Evolutionary conservation across 805 yeast genomes (phyloP).

Genomic region (Cyberlindnera amylophila): DNA sequence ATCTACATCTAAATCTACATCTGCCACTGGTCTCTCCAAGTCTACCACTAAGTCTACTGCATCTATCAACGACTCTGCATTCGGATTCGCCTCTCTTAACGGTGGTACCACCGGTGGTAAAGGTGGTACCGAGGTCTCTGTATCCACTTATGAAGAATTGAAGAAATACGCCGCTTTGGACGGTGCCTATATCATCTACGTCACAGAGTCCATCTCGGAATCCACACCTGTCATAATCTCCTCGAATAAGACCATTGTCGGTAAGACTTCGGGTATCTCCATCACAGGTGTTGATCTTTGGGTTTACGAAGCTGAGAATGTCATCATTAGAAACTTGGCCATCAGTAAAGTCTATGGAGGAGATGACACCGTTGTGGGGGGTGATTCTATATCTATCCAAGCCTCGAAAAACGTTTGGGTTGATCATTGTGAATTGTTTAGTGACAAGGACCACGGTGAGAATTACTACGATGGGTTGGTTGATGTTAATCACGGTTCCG

Average conservation of each 20-base stretch:
- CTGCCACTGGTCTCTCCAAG: no score
- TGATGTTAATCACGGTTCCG: constrained; percentile 6
- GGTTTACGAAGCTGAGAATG: constrained; percentile 3
- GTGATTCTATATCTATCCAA: constrained; percentile 2
- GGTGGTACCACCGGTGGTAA: constrained; percentile 8
- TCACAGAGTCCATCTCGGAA: constrained; percentile 4
- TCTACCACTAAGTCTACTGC: no score
- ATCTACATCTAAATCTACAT: no score
- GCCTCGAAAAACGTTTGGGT: constrained; percentile 7
- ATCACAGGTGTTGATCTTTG: constrained; percentile 4
- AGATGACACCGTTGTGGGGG: neutral
- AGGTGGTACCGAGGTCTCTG: constrained; percentile 4
- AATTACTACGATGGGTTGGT: constrained; percentile 7
- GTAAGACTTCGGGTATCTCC: constrained; percentile 4
- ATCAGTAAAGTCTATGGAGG: constrained; percentile 1
- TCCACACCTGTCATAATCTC: neutral
- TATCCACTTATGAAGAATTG: constrained; percentile 1
- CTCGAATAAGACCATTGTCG: constrained; percentile 8
- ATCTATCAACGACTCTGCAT: neutral
- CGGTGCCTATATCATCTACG: constrained; percentile 4
- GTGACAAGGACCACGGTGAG: constrained; percentile 5
- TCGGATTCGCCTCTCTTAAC: constrained; percentile 4
- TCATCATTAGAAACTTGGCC: constrained; percentile 7
- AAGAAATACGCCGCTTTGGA: constrained; percentile 1
- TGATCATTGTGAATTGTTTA: constrained; percentile 5